These are phyloP conservation scores for Tetratostichococcus sp. DNA, from an alignment of 139 green algal species.

Conservation along the genomic window DNA sequence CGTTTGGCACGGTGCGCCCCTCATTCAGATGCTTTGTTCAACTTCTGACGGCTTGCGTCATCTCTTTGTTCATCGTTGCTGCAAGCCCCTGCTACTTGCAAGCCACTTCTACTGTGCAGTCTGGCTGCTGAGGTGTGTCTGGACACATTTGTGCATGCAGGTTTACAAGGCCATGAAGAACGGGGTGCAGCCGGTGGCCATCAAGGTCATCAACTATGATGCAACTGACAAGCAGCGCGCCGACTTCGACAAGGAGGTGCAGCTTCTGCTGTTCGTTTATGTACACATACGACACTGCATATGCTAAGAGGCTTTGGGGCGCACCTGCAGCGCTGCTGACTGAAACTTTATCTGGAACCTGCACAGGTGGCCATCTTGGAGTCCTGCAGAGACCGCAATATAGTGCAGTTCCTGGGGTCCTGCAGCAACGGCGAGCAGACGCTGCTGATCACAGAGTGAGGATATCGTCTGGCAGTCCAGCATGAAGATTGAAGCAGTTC, in stretches of 20 bases:
- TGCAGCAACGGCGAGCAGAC: not conserved
- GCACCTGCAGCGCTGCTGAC: no score
- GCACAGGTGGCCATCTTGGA: constrained; percentile 35
- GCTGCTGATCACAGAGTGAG: not conserved
- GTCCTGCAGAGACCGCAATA: constrained; percentile 44
- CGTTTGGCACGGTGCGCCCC: not conserved
- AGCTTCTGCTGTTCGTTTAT: no score
- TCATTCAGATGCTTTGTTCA: no score
- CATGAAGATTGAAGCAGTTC: no score
- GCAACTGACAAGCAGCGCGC: not conserved
- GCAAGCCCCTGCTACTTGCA: no score
- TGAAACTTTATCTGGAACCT: no score
- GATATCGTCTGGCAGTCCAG: not conserved
- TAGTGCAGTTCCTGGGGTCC: constrained; percentile 39
- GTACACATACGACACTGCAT: no score
- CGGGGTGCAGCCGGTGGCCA: constrained; percentile 2
- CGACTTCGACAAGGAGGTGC: not conserved
- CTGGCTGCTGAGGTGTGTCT: no score
- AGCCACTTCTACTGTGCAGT: no score
- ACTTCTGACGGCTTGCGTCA: no score
- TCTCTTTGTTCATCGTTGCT: no score
- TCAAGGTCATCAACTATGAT: constrained; percentile 1
- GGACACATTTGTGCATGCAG: not conserved
- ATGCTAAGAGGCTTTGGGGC: no score
- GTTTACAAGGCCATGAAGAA: constrained; percentile 8